These are phyloP conservation scores for Umbelopsis ramanniana DNA, from an alignment of 192 early-diverging fungal genomes.

Conservation along the genomic window DNA sequence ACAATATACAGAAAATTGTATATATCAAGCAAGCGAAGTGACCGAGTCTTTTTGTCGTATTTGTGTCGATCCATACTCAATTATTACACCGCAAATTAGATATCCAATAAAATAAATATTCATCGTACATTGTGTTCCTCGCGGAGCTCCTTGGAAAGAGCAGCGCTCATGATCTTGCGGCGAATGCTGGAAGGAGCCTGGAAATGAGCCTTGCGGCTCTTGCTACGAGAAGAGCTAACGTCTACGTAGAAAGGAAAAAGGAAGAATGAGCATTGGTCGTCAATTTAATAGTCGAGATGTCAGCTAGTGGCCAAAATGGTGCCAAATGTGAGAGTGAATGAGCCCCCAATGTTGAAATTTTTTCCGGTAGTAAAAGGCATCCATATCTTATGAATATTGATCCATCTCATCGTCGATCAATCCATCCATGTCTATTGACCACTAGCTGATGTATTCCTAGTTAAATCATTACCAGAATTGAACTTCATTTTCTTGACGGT, in stretches of 20 bases:
- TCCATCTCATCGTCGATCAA: constrained; percentile 3
- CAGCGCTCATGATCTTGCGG: constrained; percentile 95
- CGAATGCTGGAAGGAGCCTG: constrained; percentile 92
- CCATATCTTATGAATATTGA: constrained; percentile 18
- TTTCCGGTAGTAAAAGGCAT: neutral
- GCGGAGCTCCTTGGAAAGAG: constrained; percentile 97
- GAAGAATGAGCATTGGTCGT: constrained; percentile 1
- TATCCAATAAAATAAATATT: constrained; percentile 6
- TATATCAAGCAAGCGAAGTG: neutral
- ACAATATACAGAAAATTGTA: too few species aligned
- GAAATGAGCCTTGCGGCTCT: constrained; percentile 99
- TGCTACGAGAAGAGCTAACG: constrained; percentile 90
- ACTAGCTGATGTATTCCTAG: neutral
- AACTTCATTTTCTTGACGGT: constrained; percentile 8
- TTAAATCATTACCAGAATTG: neutral
- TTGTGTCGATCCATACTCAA: neutral
- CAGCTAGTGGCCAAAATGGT: neutral
- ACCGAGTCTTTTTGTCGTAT: neutral
- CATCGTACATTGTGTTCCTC: constrained; percentile 88
- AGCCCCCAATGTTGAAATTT: neutral
- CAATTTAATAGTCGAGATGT: neutral
- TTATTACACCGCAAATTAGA: neutral
- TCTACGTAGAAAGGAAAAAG: constrained; percentile 42
- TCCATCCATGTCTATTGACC: constrained; percentile 25
- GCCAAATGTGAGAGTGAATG: neutral